These are phyloP conservation scores for Brassica carinata DNA, from an alignment of 345 rosid species.

Conservation along the genomic window DNA sequence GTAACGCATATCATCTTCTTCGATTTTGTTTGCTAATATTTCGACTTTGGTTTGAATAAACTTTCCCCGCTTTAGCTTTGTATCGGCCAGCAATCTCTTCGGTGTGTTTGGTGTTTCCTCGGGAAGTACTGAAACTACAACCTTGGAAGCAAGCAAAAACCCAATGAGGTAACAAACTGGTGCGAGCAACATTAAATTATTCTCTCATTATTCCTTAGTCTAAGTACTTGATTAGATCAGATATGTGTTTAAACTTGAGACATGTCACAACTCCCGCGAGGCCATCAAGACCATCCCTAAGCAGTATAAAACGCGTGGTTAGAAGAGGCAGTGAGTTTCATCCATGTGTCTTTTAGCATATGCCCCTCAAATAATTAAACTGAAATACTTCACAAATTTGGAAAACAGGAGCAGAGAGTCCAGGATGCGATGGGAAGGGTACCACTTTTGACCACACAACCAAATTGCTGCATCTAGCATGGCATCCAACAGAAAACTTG, in stretches of 20 bases:
- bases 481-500: conserved; percentile 92
- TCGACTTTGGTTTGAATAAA: neutral
- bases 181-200: neutral
- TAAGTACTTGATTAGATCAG: neutral
- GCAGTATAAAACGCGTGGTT: conserved; percentile 85
- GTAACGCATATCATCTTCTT: neutral
- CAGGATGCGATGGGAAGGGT: conserved; percentile 65
- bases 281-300: conserved; percentile 83
- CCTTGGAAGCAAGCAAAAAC: conserved; percentile 97
- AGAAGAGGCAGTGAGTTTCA: conserved; percentile 70
- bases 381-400: conserved; percentile 16
- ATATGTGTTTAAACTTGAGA: conserved; percentile 40
- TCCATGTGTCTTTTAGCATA: no score
- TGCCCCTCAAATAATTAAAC: neutral
- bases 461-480: conserved; percentile 87
- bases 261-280: conserved; percentile 77
- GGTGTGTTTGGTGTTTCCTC: conserved; percentile 81
- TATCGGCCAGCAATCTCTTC: conserved; percentile 74
- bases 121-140: conserved; percentile 76
- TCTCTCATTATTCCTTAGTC: neutral
- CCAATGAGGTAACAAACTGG: conserved; percentile 76
- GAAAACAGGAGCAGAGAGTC: conserved; percentile 36
- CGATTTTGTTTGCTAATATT: neutral
- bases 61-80: neutral
- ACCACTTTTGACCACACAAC: conserved; percentile 76